Evolutionary conservation across 352 stramenopile species (phyloP).

Genomic region (Thalassiosira delicatula): DNA sequence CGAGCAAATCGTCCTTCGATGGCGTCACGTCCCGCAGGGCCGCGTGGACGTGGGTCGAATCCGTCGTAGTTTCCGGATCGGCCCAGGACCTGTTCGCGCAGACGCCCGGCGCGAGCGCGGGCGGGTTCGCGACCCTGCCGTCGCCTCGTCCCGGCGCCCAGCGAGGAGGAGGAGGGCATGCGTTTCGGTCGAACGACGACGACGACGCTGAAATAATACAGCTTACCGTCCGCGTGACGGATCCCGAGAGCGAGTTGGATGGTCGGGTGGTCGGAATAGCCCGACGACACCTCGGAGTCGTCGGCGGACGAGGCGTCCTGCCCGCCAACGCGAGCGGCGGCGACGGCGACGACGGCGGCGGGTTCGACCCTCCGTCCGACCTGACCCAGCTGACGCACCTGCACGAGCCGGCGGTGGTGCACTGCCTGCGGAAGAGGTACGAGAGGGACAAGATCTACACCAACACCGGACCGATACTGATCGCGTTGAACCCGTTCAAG

Average conservation of each 20-base stretch:
- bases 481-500: conserved; percentile 86
- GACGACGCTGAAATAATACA: too few species aligned
- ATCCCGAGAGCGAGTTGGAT: conserved; percentile 29
- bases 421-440: conserved; percentile 84
- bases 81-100: conserved; percentile 7
- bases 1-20: conserved; percentile 16
- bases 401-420: conserved; percentile 82
- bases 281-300: conserved; percentile 16
- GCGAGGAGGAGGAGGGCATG: too few species aligned
- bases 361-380: conserved; percentile 64
- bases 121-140: too few species aligned
- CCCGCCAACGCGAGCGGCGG: conserved; percentile 47
- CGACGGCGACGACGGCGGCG: conserved; percentile 63
- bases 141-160: background rate
- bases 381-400: conserved; percentile 81
- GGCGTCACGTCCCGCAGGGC: conserved; percentile 21
- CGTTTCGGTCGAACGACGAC: too few species aligned
- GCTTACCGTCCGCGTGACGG: conserved; percentile 34
- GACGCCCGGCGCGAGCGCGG: background rate
- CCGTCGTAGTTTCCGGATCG: conserved; percentile 35
- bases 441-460: conserved; percentile 86
- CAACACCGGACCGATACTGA: conserved; percentile 82
- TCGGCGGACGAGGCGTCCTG: conserved; percentile 20
- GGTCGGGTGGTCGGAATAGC: conserved; percentile 30
- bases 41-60: conserved; percentile 44